Evolutionary conservation across 2,329 filamentous ascomycete genomes (phyloP), one percentile per base, ranked within the genome.

Genomic region (Fusarium guadeloupense): DNA sequence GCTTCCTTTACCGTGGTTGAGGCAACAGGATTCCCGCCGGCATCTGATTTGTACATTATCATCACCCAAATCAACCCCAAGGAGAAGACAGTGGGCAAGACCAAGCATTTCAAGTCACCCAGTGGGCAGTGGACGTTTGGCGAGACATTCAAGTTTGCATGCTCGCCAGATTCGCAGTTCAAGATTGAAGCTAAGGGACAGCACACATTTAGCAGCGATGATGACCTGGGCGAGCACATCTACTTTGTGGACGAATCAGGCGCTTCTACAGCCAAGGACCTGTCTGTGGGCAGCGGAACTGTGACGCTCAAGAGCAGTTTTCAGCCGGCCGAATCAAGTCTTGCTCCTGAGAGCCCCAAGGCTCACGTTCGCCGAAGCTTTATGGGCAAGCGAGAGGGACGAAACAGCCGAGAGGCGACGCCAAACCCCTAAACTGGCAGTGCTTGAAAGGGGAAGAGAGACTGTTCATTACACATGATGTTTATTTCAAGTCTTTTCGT

Each of bases 191-290:
- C 93, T 59, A 93, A 93, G 73, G 90, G 93, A 68, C 92, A 97
- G 71, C 86, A 90, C 69, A 91, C 88, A 1, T 94, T 98, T 71
- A 90, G 91, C 45, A 89, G 87, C 54, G 92, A 96, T 72, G 89
- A 93, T 51, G 85, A 89, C 55, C 83, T 99, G 0, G 95, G 95
- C 47, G 93, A 98, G 71, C 86, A 86, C 6, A 74, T 90, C n/a
- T 96, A 97, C 78, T 93, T 96, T 72, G 86, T 99, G n/a, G 92
- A 94, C 63, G 94, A 99, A 72, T 85, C 82, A 2, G 85, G 86
- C 3, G 79, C 81, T 1, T 85, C 85, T 10, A 80, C 83, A 26
- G 89, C 94, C 67, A 95, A 94, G 80, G 81, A 86, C 34, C 77
- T 99, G 46, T 84, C 80, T 28, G 88, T 93, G 21, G 94, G 94